These are phyloP conservation scores for Stygiomarasmius scandens DNA, from an alignment of 1,284 basidiomycete genomes.

Conservation along the genomic window DNA sequence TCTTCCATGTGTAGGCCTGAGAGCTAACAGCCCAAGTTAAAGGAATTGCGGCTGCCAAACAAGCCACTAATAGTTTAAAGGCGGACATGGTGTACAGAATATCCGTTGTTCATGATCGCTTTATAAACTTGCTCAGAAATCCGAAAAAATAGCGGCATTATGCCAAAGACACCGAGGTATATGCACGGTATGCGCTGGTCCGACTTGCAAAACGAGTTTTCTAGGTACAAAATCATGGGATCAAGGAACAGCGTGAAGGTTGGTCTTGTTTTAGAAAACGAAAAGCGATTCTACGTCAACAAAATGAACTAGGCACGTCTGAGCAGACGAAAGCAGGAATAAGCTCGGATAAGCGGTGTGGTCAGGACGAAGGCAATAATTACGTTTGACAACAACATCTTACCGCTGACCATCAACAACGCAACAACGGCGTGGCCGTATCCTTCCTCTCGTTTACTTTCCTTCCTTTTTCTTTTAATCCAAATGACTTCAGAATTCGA, in stretches of 20 bases:
- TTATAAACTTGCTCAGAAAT: not conserved
- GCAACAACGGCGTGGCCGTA: not conserved
- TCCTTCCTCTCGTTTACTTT: not conserved
- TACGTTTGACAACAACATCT: too few species aligned
- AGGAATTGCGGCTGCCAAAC: slow-evolving; percentile 26
- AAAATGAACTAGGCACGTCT: too few species aligned
- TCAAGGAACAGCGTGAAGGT: too few species aligned
- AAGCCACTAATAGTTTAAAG: slow-evolving; percentile 23
- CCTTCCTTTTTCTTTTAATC: not conserved
- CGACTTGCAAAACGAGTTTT: not conserved
- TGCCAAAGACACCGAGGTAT: not conserved
- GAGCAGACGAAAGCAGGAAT: not conserved
- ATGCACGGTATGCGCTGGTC: not conserved
- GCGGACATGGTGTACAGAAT: slow-evolving; percentile 24
- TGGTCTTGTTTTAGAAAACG: too few species aligned
- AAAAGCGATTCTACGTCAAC: too few species aligned
- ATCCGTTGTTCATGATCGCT: not conserved
- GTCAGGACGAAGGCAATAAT: too few species aligned
- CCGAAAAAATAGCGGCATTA: not conserved
- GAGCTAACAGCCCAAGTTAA: slow-evolving; percentile 42
- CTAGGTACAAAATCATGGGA: not conserved
- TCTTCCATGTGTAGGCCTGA: slow-evolving; percentile 63
- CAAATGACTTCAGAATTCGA: slow-evolving; percentile 6
- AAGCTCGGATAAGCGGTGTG: not conserved
- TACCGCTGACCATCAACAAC: not conserved